Conservation (phyloP, 164 flowering plant species). For the Aristolochia contorta region DNA sequence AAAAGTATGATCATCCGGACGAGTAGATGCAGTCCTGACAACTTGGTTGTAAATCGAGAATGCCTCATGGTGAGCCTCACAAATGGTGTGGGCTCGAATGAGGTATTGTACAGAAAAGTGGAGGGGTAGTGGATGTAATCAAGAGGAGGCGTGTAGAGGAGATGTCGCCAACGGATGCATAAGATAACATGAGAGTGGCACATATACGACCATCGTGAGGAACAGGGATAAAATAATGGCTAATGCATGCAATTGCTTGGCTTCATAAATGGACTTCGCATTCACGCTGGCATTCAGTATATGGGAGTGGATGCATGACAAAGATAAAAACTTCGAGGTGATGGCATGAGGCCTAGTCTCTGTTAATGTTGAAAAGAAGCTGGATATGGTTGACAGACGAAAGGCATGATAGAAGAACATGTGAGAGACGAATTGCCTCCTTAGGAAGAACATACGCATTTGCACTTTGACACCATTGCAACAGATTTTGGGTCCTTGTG, state of each 20-base stretch:
- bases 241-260: conserved; percentile 10
- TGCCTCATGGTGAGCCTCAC: not conserved
- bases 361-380: too few relatives aligned
- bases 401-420: not conserved
- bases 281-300: conserved; percentile 2
- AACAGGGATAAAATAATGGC: conserved; percentile 7
- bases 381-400: not conserved
- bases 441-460: too few relatives aligned
- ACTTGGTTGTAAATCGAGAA: conserved; percentile 6
- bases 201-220: not conserved
- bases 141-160: conserved; percentile 10
- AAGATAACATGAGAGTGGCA: conserved; percentile 10
- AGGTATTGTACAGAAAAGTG: conserved; percentile 12
- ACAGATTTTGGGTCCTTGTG: too few relatives aligned
- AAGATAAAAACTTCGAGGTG: not conserved
- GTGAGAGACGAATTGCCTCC: not conserved
- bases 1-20: conserved; percentile 14
- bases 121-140: not conserved
- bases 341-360: not conserved
- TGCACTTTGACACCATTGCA: too few relatives aligned
- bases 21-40: not conserved
- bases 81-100: conserved; percentile 7
- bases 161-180: conserved; percentile 7
- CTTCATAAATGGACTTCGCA: conserved; percentile 4
- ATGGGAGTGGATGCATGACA: not conserved